Percentiles rank a stretch among this genome's conserved stretches.
phyloP scores from a whole-genome alignment of 2,329 filamentous ascomycete species.

The Dactylella cylindrospora region DNA sequence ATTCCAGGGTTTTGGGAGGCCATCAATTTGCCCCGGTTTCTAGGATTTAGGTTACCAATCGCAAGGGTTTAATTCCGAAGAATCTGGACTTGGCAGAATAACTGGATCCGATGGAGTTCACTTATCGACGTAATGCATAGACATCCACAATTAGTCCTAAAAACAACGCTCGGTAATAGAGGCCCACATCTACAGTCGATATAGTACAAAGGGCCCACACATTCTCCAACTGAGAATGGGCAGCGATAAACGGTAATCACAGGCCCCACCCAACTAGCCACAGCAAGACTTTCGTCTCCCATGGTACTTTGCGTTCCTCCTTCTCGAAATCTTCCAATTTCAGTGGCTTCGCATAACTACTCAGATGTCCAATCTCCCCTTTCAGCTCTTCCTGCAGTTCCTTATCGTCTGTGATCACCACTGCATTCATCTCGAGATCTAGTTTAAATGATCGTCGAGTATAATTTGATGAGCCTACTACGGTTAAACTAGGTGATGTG shows the following conservation, averaged over 20 bases:
- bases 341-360: conserved; percentile 69
- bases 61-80: too few relatives aligned
- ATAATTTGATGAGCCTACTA: conserved; percentile 93
- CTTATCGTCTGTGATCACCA: conserved; percentile 79
- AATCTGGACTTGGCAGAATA: too few relatives aligned
- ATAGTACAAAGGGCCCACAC: too few relatives aligned
- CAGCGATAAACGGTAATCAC: conserved; percentile 6
- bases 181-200: too few relatives aligned
- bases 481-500: conserved; percentile 69
- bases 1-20: too few relatives aligned
- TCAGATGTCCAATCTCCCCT: conserved; percentile 77
- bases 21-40: too few relatives aligned
- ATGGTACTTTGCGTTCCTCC: conserved; percentile 77
- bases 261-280: conserved; percentile 45
- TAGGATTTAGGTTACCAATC: too few relatives aligned
- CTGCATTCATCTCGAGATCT: conserved; percentile 83
- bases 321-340: conserved; percentile 76
- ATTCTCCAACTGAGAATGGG: too few relatives aligned
- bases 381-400: conserved; percentile 71
- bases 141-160: too few relatives aligned
- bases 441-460: conserved; percentile 90
- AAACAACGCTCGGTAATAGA: too few relatives aligned
- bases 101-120: too few relatives aligned
- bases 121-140: too few relatives aligned
- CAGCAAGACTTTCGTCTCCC: conserved; percentile 63